phyloP scores from a whole-genome alignment of 371 early-diverging fungal species.

The Mortierella sp. region DNA sequence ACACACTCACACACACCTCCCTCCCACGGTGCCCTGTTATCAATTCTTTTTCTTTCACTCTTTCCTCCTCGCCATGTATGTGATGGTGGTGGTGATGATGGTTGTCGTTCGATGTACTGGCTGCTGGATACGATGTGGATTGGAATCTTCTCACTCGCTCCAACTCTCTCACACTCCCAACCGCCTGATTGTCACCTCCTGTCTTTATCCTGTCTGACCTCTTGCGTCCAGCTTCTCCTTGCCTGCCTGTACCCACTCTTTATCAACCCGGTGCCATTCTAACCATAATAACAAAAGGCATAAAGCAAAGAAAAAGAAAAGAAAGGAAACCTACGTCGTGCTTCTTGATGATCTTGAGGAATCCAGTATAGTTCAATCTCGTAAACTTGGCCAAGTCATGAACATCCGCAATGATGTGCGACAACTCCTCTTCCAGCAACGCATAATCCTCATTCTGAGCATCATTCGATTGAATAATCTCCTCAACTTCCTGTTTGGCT shows the following conservation, averaged over 20 bases:
- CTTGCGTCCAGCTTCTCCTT: neutral
- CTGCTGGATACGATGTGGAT: slow-evolving; percentile 13
- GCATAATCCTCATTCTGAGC: slow-evolving; percentile 72
- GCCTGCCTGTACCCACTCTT: neutral
- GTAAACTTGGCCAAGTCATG: slow-evolving; percentile 93
- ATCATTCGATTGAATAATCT: slow-evolving; percentile 59
- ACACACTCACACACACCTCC: neutral
- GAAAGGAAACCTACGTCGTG: slow-evolving; percentile 76
- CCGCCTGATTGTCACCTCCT: no score
- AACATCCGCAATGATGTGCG: slow-evolving; percentile 88
- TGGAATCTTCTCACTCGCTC: slow-evolving; percentile 16
- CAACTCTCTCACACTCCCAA: neutral
- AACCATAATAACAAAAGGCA: neutral
- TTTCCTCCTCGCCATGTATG: neutral
- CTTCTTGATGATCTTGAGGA: slow-evolving; percentile 97
- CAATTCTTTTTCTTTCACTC: neutral
- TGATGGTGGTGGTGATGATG: neutral
- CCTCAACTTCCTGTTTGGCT: slow-evolving; percentile 75
- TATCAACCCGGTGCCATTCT: neutral
- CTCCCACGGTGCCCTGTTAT: neutral
- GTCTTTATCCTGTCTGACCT: neutral
- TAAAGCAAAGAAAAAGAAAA: neutral
- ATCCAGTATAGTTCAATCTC: slow-evolving; percentile 96
- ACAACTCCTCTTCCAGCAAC: slow-evolving; percentile 82
- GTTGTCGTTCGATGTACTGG: neutral